Percentiles rank a stretch among this genome's conserved stretches.
phyloP scores from a whole-genome alignment of 306 rosid species.

The Citrullus colocynthis region DNA sequence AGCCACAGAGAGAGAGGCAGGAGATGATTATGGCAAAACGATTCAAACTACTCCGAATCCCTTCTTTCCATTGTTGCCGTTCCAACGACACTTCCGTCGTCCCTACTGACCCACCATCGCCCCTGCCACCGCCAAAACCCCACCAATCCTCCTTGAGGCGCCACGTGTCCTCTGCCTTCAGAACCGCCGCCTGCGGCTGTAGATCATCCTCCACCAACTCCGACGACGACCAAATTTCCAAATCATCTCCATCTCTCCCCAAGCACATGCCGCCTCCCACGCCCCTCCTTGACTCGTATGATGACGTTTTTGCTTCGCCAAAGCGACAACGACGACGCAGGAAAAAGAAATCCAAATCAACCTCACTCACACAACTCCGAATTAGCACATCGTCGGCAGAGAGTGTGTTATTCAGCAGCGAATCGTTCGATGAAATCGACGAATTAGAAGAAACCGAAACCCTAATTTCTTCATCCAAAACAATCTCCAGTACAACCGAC shows the following conservation, averaged over 20 bases:
- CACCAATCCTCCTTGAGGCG: conserved; percentile 23
- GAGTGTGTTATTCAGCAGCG: conserved; percentile 37
- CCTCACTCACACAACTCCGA: conserved; percentile 13
- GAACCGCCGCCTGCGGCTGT: conserved; percentile 20
- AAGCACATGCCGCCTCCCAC: conserved; percentile 36
- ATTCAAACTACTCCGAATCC: conserved; percentile 31
- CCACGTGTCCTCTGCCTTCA: conserved; percentile 34
- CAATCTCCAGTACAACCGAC: conserved; percentile 26
- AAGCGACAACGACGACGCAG: conserved; percentile 17
- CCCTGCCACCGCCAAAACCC: conserved; percentile 2
- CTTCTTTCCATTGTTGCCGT: conserved; percentile 43
- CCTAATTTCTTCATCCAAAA: conserved; percentile 40
- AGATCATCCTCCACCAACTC: conserved; percentile 28
- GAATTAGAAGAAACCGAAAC: conserved; percentile 41
- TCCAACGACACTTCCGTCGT: conserved; percentile 24
- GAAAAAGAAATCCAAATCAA: conserved; percentile 15
- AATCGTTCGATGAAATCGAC: conserved; percentile 11
- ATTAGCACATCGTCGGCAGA: conserved; percentile 46
- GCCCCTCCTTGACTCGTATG: conserved; percentile 9
- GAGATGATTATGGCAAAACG: conserved; percentile 27
- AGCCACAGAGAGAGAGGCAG: background rate
- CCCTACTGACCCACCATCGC: conserved; percentile 2
- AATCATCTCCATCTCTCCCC: conserved; percentile 5
- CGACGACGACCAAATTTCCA: conserved; percentile 14
- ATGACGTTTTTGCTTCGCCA: conserved; percentile 11